These are phyloP conservation scores for Blastomyces gilchristii DNA, from an alignment of 2,329 filamentous ascomycete species.

Conservation along the genomic window DNA sequence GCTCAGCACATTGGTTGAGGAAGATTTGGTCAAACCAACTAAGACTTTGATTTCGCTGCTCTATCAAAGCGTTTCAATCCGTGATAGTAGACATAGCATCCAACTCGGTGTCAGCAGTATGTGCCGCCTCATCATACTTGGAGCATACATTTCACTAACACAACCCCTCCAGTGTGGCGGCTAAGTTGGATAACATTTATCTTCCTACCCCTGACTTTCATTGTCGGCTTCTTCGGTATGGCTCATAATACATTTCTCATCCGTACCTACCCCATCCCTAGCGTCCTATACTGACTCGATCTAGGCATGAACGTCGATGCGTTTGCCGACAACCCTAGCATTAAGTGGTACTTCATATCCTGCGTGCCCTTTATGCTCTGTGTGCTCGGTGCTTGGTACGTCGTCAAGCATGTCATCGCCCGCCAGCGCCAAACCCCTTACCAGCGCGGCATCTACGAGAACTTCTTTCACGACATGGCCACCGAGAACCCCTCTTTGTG, in stretches of 20 bases:
- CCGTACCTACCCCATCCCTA: no score
- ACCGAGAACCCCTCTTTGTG: slow-evolving; percentile 39
- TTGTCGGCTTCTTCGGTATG: slow-evolving; percentile 34
- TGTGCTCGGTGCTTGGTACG: slow-evolving; percentile 40
- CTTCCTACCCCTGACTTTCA: slow-evolving; percentile 40
- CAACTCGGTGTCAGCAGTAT: slow-evolving; percentile 42
- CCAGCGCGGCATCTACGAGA: slow-evolving; percentile 42
- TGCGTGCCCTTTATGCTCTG: slow-evolving; percentile 38
- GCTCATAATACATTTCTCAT: not conserved
- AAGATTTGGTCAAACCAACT: slow-evolving; percentile 43
- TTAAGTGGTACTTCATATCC: slow-evolving; percentile 44
- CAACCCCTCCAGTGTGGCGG: slow-evolving; percentile 20
- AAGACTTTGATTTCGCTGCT: slow-evolving; percentile 41
- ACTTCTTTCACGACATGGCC: slow-evolving; percentile 40
- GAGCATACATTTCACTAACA: not conserved
- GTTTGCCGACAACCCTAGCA: slow-evolving; percentile 33
- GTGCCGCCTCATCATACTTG: slow-evolving; percentile 15
- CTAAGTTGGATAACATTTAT: slow-evolving; percentile 34
- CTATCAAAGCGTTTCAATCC: slow-evolving; percentile 45
- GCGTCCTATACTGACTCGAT: not conserved
- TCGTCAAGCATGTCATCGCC: slow-evolving; percentile 38
- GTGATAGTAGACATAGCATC: slow-evolving; percentile 41
- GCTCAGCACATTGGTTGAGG: slow-evolving; percentile 38
- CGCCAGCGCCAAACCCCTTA: slow-evolving; percentile 36
- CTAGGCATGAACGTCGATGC: slow-evolving; percentile 44